Evolutionary conservation across 495 filamentous ascomycete species (phyloP).

Genomic region (Aspergillus sclerotiicarbonarius): DNA sequence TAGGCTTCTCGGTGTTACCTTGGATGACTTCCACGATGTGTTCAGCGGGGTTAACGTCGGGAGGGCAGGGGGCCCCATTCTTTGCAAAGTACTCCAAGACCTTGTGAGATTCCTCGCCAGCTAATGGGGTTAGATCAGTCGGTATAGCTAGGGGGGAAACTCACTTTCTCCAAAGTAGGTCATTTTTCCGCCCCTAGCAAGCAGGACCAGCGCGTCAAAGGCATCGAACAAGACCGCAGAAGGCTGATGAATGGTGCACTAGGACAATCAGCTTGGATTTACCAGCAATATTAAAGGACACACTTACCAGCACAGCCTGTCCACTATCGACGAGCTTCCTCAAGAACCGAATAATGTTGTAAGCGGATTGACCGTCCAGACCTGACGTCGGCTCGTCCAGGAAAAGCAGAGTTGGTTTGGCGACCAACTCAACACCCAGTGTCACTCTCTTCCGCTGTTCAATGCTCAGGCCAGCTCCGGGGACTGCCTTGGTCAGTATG

Average conservation of each 20-base stretch:
- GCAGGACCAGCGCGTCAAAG: constrained; percentile 50
- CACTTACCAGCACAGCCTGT: constrained; percentile 68
- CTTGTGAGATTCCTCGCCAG: constrained; percentile 59
- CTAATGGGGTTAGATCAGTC: constrained; percentile 34
- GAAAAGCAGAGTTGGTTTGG: constrained; percentile 64
- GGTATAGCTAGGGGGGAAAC: constrained; percentile 9
- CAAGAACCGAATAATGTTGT: constrained; percentile 70
- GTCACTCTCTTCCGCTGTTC: constrained; percentile 89
- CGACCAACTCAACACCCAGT: constrained; percentile 73
- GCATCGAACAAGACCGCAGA: constrained; percentile 60
- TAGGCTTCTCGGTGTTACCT: constrained; percentile 28
- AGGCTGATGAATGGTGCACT: constrained; percentile 92
- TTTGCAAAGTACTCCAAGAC: constrained; percentile 56
- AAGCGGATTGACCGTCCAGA: constrained; percentile 62
- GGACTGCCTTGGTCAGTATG: constrained; percentile 29
- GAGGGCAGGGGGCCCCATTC: constrained; percentile 49
- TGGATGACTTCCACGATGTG: constrained; percentile 53
- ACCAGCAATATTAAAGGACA: no score
- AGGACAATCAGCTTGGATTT: no score
- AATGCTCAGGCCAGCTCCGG: constrained; percentile 73
- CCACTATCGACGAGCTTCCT: constrained; percentile 79
- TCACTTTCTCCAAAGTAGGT: constrained; percentile 59
- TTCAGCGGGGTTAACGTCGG: constrained; percentile 57
- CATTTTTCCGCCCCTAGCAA: constrained; percentile 53
- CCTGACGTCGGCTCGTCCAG: constrained; percentile 66